Conservation (phyloP, 768 basidiomycete genomes). For the Rhodotorula graminis region DNA sequence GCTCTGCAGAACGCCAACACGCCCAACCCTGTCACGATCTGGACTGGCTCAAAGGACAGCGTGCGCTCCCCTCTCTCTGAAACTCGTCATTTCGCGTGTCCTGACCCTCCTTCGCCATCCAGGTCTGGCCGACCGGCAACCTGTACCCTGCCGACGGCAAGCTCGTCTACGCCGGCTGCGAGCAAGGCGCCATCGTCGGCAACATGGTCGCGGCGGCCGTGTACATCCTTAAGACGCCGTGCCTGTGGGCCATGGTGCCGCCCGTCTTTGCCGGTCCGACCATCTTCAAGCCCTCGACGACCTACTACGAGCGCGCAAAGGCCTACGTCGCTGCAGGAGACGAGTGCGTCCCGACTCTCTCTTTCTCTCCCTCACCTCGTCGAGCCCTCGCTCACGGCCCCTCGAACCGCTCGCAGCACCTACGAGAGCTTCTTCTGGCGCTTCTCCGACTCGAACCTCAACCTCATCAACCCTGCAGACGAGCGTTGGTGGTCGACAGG, state of each 20-base stretch:
- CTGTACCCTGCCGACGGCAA: background rate
- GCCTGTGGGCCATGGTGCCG: constrained; percentile 27
- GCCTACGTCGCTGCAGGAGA: constrained; percentile 29
- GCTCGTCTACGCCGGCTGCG: constrained; percentile 29
- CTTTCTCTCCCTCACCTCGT: background rate
- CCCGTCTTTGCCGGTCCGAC: constrained; percentile 19
- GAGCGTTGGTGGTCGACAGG: constrained; percentile 10
- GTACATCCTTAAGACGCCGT: constrained; percentile 30
- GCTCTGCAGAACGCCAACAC: constrained; percentile 29
- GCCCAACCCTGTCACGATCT: background rate
- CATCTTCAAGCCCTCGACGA: constrained; percentile 13
- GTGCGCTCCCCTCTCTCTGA: background rate
- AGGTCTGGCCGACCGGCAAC: constrained; percentile 18
- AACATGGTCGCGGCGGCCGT: constrained; percentile 25
- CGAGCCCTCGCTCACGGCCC: background rate
- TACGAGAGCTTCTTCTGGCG: constrained; percentile 32
- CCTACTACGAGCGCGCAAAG: constrained; percentile 26
- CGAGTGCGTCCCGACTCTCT: constrained; percentile 8
- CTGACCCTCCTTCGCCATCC: background rate
- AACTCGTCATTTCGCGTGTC: background rate
- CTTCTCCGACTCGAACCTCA: constrained; percentile 21
- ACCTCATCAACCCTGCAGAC: constrained; percentile 29
- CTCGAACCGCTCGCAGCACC: background rate
- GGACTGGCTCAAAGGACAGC: constrained; percentile 28
- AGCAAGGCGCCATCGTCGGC: constrained; percentile 22